Conservation (phyloP, 2,329 filamentous ascomycete species). For the Arthrobotrys iridis region DNA sequence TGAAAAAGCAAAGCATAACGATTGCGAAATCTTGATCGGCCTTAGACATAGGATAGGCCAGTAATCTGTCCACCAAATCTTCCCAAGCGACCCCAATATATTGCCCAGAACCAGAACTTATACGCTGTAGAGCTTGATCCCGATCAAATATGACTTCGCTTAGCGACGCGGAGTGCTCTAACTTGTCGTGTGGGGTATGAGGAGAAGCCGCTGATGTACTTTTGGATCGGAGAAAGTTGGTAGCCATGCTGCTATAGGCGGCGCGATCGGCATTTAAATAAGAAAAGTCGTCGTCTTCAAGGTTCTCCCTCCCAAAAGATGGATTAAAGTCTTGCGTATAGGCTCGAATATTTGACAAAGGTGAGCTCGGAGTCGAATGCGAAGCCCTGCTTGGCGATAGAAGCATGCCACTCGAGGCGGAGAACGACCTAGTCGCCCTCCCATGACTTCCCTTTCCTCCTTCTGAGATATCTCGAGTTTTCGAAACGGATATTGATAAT, state of each 20-base stretch:
- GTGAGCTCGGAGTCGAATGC: slow-evolving; percentile 43
- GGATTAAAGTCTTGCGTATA: slow-evolving; percentile 54
- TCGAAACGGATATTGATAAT: slow-evolving; percentile 66
- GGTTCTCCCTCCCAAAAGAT: slow-evolving; percentile 35
- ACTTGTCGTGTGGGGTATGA: slow-evolving; percentile 19
- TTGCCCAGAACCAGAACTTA: slow-evolving; percentile 28
- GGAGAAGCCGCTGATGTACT: slow-evolving; percentile 52
- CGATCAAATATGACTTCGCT: slow-evolving; percentile 47
- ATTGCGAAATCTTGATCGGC: slow-evolving; percentile 88
- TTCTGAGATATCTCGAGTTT: slow-evolving; percentile 32
- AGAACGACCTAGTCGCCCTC: slow-evolving; percentile 29
- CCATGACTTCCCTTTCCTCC: slow-evolving; percentile 40
- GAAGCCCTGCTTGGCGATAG: slow-evolving; percentile 26
- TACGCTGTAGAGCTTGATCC: slow-evolving; percentile 27
- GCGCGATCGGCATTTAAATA: slow-evolving; percentile 47
- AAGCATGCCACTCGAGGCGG: slow-evolving; percentile 40
- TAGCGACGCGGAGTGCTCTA: slow-evolving; percentile 49
- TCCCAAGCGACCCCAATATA: slow-evolving; percentile 62
- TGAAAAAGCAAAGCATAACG: slow-evolving; percentile 90
- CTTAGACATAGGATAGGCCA: slow-evolving; percentile 82
- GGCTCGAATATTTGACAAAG: slow-evolving; percentile 39
- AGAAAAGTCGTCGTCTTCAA: slow-evolving; percentile 37
- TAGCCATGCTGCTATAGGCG: slow-evolving; percentile 46
- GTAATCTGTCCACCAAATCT: slow-evolving; percentile 84
- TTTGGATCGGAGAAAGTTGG: slow-evolving; percentile 50